phyloP scores from a whole-genome alignment of 2,329 filamentous ascomycete genomes.

The Sarocladium oryzae region DNA sequence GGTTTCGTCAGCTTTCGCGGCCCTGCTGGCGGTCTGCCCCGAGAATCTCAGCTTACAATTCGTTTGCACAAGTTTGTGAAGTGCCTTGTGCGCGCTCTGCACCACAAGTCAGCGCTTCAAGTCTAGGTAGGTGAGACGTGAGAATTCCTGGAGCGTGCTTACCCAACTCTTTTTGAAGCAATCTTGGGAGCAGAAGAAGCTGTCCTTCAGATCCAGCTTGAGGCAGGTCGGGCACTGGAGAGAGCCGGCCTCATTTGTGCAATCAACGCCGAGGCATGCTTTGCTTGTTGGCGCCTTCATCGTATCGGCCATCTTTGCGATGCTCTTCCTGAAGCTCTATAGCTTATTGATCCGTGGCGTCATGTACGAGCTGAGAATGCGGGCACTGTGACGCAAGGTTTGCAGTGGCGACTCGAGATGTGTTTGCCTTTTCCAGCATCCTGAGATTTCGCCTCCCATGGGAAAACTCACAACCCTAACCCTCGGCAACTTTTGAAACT shows the following conservation, averaged over 20 bases:
- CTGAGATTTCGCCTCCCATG: not conserved
- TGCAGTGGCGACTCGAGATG: not conserved
- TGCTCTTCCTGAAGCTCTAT: no score
- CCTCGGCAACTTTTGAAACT: not conserved
- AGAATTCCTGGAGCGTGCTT: slow-evolving; percentile 23
- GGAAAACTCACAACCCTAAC: not conserved
- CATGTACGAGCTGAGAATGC: no score
- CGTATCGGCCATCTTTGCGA: slow-evolving; percentile 2
- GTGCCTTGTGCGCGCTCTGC: slow-evolving; percentile 70
- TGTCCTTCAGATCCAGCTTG: slow-evolving; percentile 79
- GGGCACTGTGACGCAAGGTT: no score
- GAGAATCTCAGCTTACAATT: slow-evolving; percentile 2
- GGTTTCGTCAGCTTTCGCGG: not conserved
- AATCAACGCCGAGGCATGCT: slow-evolving; percentile 76
- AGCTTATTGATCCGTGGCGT: no score
- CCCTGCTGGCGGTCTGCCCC: not conserved
- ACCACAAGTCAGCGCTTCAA: slow-evolving; percentile 2
- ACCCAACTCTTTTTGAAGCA: slow-evolving; percentile 99
- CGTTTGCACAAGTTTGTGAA: slow-evolving; percentile 43
- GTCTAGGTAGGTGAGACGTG: no score
- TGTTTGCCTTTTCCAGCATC: not conserved
- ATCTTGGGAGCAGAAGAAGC: slow-evolving; percentile 96
- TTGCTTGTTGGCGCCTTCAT: slow-evolving; percentile 37
- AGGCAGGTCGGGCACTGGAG: slow-evolving; percentile 94
- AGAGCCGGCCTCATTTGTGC: slow-evolving; percentile 74